Evolutionary conservation across 148 eudicot species (phyloP), one percentile per base, ranked within the genome.

Genomic region (Rhododendron williamsianum): DNA sequence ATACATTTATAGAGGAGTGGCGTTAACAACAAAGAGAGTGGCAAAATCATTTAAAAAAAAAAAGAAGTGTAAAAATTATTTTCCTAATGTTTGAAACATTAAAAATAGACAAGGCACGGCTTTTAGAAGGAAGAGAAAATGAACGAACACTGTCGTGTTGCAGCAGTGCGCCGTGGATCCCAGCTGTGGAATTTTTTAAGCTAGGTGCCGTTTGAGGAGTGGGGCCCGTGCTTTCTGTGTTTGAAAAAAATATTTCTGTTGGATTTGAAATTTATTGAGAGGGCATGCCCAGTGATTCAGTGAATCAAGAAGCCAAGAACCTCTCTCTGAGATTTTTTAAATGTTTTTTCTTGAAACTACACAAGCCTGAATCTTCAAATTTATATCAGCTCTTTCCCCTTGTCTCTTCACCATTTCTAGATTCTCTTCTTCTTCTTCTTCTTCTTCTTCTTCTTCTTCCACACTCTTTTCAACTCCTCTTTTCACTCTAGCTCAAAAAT

Each of bases 401-500:
- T 36, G 54, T 52, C 84, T 72, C 52, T 78, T 81, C 84, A 81
- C 74, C 79, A 35, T 80, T 79, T 80, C 38, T 74, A 80, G 46
- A 85, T 67, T 49, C 84, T 9, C 78, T n/a, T 36, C 38, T 2
- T 36, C 38, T 36, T 2, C 38, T 36, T 4, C 43, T 38, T 21
- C 79, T 83, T 33, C 60, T 35, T 36, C 78, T 16, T 33, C 21
- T 74, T 25, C 38, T 33, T 54, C 23, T 86, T 77, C 85, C 83
- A 43, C 78, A 36, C 11, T 79, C 45, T 76, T 69, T 49, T 87
- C 30, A 35, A 54, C 78, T 71, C 54, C 33, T 15, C 25, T 33
- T 73, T 84, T 25, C 7, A 18, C 76, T 83, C 48, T n/a, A 25
- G 30, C 56, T 21, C 9, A 54, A 72, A 80, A 76, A 58, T 6